Evolutionary conservation across 495 filamentous ascomycete species (phyloP), one percentile per base, ranked within the genome.

Genomic region (Astrothelium macrocarpum): DNA sequence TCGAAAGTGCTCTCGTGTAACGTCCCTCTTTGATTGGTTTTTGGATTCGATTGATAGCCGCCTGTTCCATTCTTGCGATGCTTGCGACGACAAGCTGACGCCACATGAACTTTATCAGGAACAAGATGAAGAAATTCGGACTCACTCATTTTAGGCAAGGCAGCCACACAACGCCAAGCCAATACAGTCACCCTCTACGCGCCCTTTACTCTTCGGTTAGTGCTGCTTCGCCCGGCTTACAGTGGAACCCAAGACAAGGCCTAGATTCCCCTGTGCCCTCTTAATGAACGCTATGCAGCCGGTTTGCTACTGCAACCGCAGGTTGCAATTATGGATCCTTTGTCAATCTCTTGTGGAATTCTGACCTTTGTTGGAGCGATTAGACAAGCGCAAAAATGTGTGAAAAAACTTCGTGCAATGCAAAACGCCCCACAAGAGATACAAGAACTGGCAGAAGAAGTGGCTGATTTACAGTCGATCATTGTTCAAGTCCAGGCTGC

Each of bases 401-500:
- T 29, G 2, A 20, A 25, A 26, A 56, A 29, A 20, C 49, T 56
- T 9, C 49, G 49, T 56, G 49, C 49, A 1, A 56, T 56, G 49
- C 49, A 56, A 12, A 56, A 56, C 29, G 49, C 49, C 9, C 49
- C 49, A 2, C 5, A 56, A 29, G 49, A 56, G 49, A 25, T 56
- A 28, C 23, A 56, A 56, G 23, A 56, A 29, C 49, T 56, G 26
- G 49, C 49, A 29, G 49, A 56, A 56, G 49, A 56, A 29, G 25
- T 56, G 7, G 49, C 49, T 4, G 49, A 56, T 56, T 25, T 56
- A 56, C 49, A 56, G 49, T 56, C 49, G 49, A 56, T 56, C 49
- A 56, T 56, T 10, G 49, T 56, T 25, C 49, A 56, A 56, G 49
- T 56, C 49, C 49, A 56, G 29, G 49, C 49, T 56, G 49, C 49